A percentile compares a stretch with the other conserved stretches of the same genome.
phyloP scores from a whole-genome alignment of 2,329 filamentous ascomycete genomes.

The Aspergillus sp. region DNA sequence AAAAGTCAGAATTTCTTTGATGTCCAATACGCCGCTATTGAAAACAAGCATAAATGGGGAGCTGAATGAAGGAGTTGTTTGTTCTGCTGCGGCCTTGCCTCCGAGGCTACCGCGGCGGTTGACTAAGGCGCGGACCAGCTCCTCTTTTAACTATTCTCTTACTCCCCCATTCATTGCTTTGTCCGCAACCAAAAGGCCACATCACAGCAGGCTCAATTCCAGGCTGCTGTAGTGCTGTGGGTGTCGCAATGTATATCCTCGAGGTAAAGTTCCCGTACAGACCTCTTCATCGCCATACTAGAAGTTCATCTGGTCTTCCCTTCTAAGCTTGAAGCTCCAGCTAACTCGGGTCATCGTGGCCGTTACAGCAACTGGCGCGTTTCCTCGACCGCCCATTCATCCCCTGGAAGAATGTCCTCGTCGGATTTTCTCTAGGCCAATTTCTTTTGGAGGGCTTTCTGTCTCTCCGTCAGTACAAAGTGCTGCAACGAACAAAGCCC shows the following conservation, averaged over 20 bases:
- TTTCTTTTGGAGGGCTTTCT: slow-evolving; percentile 89
- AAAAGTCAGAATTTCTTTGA: slow-evolving; percentile 8
- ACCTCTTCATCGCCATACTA: neutral
- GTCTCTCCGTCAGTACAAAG: slow-evolving; percentile 83
- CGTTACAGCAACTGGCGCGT: slow-evolving; percentile 66
- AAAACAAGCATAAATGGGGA: no score
- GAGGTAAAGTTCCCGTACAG: slow-evolving; percentile 28
- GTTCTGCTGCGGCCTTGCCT: slow-evolving; percentile 7
- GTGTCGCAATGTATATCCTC: slow-evolving; percentile 37
- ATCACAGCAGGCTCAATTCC: slow-evolving; percentile 14
- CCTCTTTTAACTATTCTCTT: neutral
- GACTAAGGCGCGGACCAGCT: slow-evolving; percentile 8
- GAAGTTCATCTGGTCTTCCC: neutral
- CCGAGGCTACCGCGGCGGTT: slow-evolving; percentile 9
- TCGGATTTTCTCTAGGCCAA: slow-evolving; percentile 90
- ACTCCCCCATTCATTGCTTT: neutral
- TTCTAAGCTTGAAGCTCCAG: slow-evolving; percentile 2
- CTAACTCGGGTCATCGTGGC: slow-evolving; percentile 19
- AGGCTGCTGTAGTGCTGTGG: slow-evolving; percentile 21
- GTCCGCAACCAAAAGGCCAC: slow-evolving; percentile 10
- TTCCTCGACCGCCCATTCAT: slow-evolving; percentile 89
- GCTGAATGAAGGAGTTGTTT: slow-evolving; percentile 5
- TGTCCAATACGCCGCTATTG: neutral
- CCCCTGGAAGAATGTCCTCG: slow-evolving; percentile 95
- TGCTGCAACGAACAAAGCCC: slow-evolving; percentile 75